Conservation (phyloP, 148 eudicot species). For the Cornus kousa region DNA sequence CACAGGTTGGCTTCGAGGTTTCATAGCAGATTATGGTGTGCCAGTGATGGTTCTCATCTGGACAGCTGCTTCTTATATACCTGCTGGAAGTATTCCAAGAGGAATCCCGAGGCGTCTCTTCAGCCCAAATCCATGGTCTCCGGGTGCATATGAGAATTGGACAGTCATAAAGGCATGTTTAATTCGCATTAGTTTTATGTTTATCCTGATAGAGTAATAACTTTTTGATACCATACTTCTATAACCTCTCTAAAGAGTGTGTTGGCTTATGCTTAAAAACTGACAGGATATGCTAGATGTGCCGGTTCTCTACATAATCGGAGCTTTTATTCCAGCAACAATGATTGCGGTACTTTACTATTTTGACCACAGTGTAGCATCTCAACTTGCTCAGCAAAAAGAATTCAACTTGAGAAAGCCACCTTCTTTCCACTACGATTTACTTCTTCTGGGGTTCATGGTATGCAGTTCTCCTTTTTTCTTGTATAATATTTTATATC, state of each 20-base stretch:
- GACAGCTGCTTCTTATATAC: constrained; percentile 75
- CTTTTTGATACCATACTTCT: neutral
- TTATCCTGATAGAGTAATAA: neutral
- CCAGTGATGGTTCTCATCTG: constrained; percentile 82
- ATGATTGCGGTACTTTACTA: constrained; percentile 93
- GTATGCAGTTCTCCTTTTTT: constrained; percentile 26
- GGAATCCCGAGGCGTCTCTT: constrained; percentile 76
- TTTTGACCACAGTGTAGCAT: constrained; percentile 88
- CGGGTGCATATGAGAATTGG: constrained; percentile 83
- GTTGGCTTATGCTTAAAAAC: neutral
- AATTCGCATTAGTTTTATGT: neutral
- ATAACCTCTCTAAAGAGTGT: neutral
- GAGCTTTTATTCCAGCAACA: constrained; percentile 85
- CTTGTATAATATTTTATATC: too few relatives aligned
- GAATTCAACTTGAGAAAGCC: constrained; percentile 83
- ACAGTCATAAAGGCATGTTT: constrained; percentile 61
- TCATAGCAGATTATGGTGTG: constrained; percentile 86
- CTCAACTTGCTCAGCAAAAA: constrained; percentile 87
- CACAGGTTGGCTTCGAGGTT: constrained; percentile 72
- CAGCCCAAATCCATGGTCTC: constrained; percentile 94
- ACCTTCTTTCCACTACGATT: constrained; percentile 76
- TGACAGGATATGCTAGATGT: constrained; percentile 77
- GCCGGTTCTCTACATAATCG: constrained; percentile 67
- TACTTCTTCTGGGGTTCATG: constrained; percentile 80
- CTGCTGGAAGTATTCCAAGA: constrained; percentile 58